These are phyloP conservation scores for Cnidoscolus chayamansa DNA, from an alignment of 441 rosid genomes.

Conservation along the genomic window DNA sequence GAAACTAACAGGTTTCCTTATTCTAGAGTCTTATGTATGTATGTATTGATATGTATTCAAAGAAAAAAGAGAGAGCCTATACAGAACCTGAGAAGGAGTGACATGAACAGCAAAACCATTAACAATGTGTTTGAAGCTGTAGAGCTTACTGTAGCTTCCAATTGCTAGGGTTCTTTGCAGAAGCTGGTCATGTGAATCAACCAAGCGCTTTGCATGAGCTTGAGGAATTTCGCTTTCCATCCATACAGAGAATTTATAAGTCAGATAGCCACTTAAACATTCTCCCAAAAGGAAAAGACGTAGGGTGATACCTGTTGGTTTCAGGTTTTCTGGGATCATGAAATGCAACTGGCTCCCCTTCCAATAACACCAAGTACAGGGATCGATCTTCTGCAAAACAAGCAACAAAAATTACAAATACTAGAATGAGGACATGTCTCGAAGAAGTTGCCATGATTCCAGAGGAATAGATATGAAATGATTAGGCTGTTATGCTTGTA, in stretches of 20 bases:
- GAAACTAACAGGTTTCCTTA: background rate
- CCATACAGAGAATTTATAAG: background rate
- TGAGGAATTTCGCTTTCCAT: conserved; percentile 37
- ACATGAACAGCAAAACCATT: conserved; percentile 55
- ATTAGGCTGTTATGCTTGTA: too few relatives aligned
- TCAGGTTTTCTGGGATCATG: conserved; percentile 16
- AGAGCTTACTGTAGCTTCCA: conserved; percentile 73
- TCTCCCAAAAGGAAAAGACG: background rate
- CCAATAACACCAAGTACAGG: conserved; percentile 51
- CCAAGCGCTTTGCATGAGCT: conserved; percentile 50
- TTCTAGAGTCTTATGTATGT: background rate
- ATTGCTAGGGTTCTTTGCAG: conserved; percentile 47
- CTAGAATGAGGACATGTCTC: conserved; percentile 14
- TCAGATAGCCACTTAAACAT: background rate
- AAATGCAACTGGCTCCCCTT: conserved; percentile 57
- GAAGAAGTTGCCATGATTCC: conserved; percentile 14
- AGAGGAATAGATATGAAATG: background rate
- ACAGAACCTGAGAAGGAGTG: conserved; percentile 40
- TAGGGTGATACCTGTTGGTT: conserved; percentile 34
- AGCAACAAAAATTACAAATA: conserved; percentile 11
- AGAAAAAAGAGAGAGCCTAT: too few relatives aligned
- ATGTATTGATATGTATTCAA: too few relatives aligned
- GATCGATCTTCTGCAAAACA: conserved; percentile 42
- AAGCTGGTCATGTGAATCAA: conserved; percentile 53
- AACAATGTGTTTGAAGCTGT: conserved; percentile 76